Evolutionary conservation across 176 grass and related monocot species (phyloP).

Genomic region (Oryza meridionalis): DNA sequence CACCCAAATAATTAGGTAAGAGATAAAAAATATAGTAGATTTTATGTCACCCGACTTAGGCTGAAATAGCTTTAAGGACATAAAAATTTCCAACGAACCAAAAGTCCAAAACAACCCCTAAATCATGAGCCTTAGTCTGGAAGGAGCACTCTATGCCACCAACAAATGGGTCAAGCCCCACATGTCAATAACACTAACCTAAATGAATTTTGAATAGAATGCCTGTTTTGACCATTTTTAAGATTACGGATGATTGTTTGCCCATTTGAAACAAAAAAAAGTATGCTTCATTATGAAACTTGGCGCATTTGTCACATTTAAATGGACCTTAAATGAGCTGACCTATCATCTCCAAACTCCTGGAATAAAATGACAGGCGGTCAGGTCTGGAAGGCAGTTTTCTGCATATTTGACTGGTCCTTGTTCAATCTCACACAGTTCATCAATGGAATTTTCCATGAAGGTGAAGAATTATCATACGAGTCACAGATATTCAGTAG

Average conservation of each 20-base stretch:
- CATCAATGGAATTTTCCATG: conserved; percentile 76
- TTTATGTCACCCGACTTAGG: neutral
- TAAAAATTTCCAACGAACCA: neutral
- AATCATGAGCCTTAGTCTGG: neutral
- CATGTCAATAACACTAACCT: conserved; percentile 3
- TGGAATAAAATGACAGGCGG: conserved; percentile 81
- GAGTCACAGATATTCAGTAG: conserved; percentile 66
- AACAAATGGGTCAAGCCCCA: neutral
- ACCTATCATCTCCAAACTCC: conserved; percentile 89
- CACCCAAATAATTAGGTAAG: neutral
- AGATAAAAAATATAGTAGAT: neutral
- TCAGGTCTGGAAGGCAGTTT: conserved; percentile 70
- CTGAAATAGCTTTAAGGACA: neutral
- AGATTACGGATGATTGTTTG: neutral
- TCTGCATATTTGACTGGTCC: conserved; percentile 56
- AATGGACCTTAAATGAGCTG: conserved; percentile 33
- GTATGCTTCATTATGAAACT: conserved; percentile 21
- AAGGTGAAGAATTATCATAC: conserved; percentile 54
- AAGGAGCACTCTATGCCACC: neutral
- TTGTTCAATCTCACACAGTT: conserved; percentile 73
- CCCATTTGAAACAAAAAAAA: neutral
- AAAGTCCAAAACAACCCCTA: neutral
- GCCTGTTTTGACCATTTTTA: neutral
- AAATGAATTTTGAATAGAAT: neutral
- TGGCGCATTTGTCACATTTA: conserved; percentile 28